Evolutionary conservation across 768 basidiomycete species (phyloP).

Genomic region (Mycena maculata): DNA sequence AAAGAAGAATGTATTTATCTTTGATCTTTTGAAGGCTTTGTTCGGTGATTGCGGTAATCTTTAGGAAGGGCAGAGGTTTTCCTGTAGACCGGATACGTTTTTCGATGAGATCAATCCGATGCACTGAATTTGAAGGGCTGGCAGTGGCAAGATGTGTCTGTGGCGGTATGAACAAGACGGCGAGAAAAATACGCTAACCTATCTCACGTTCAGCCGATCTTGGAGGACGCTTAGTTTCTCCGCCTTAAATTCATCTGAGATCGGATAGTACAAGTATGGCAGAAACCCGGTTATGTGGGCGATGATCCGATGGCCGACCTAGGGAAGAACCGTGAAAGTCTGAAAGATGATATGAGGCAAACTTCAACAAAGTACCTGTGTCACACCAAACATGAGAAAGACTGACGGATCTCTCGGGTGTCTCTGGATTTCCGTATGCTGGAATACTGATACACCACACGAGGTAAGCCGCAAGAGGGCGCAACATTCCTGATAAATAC

Average conservation of each 20-base stretch:
- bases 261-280: background rate
- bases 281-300: background rate
- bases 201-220: background rate
- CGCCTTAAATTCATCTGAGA: background rate
- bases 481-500: background rate
- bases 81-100: background rate
- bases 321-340: background rate
- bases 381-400: background rate
- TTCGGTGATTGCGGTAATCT: background rate
- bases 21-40: background rate
- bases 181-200: no score
- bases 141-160: background rate
- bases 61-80: background rate
- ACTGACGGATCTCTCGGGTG: background rate
- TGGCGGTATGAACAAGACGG: background rate
- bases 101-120: background rate
- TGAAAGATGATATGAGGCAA: no score
- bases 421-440: background rate
- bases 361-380: background rate
- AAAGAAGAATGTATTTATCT: background rate
- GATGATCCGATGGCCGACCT: background rate
- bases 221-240: background rate
- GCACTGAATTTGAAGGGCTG: no score
- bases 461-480: background rate
- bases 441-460: background rate